phyloP scores from a whole-genome alignment of 2,329 filamentous ascomycete species.

The Colletotrichum tropicicola region DNA sequence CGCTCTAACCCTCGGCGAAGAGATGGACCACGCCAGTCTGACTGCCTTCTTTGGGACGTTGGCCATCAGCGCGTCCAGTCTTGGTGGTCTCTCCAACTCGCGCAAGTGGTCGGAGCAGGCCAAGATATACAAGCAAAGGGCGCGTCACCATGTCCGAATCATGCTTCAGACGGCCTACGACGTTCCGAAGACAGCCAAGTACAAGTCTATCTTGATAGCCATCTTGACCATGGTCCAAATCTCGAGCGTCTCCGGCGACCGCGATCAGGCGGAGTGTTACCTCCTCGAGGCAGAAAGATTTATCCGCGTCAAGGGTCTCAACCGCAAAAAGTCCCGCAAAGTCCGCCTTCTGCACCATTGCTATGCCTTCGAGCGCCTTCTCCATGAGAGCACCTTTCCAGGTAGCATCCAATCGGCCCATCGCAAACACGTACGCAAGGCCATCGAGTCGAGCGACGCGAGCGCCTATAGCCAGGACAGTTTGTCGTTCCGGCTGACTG shows the following conservation, averaged over 20 bases:
- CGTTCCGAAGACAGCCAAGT: constrained; percentile 45
- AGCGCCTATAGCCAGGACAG: constrained; percentile 36
- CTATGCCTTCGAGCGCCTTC: constrained; percentile 48
- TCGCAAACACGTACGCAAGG: constrained; percentile 30
- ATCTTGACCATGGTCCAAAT: constrained; percentile 49
- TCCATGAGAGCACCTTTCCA: constrained; percentile 48
- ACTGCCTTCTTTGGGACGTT: constrained; percentile 46
- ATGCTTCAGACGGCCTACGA: constrained; percentile 42
- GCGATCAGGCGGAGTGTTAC: constrained; percentile 45
- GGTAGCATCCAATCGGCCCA: constrained; percentile 29
- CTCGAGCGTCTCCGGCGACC: constrained; percentile 42
- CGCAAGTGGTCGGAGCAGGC: constrained; percentile 42
- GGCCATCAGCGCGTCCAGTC: constrained; percentile 48
- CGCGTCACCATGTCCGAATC: constrained; percentile 37
- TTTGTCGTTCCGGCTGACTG: constrained; percentile 40
- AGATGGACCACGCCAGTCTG: constrained; percentile 43
- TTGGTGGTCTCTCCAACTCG: constrained; percentile 38
- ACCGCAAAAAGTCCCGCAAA: constrained; percentile 48
- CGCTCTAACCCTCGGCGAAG: constrained; percentile 44
- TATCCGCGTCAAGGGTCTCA: constrained; percentile 46
- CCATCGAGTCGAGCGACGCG: constrained; percentile 32
- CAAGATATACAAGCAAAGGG: constrained; percentile 37
- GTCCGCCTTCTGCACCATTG: constrained; percentile 51
- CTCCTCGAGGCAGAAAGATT: constrained; percentile 50
- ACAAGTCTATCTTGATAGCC: constrained; percentile 51